Percentiles rank a stretch among this genome's conserved stretches.
These are phyloP conservation scores for Penicillium vulpinum DNA, from an alignment of 2,329 filamentous ascomycete species.

Conservation along the genomic window DNA sequence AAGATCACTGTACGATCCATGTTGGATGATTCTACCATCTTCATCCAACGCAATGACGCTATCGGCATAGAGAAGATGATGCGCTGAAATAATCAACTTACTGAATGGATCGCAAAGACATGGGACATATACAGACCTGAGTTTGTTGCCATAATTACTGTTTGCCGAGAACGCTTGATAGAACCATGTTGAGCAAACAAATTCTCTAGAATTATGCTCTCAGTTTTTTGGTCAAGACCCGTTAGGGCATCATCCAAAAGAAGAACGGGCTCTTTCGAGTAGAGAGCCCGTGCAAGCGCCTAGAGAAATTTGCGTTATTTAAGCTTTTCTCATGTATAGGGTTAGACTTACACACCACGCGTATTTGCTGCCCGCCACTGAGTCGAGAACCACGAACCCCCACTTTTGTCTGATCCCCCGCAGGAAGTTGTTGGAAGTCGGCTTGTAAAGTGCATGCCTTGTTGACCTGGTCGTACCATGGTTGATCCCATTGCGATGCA, in stretches of 20 bases:
- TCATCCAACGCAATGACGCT: slow-evolving; percentile 31
- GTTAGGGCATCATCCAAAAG: slow-evolving; percentile 50
- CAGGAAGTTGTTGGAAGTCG: slow-evolving; percentile 16
- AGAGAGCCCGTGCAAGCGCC: slow-evolving; percentile 48
- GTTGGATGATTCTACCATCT: slow-evolving; percentile 29
- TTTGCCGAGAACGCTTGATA: slow-evolving; percentile 35
- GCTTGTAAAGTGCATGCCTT: slow-evolving; percentile 11
- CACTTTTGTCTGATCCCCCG: slow-evolving; percentile 26
- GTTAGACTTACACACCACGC: slow-evolving; percentile 22
- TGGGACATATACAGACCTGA: slow-evolving; percentile 16
- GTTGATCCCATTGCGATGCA: slow-evolving; percentile 12
- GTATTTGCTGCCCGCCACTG: slow-evolving; percentile 21
- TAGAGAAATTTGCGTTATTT: slow-evolving; percentile 1
- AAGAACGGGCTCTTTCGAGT: slow-evolving; percentile 44
- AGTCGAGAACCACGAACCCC: slow-evolving; percentile 21
- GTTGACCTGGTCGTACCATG: slow-evolving; percentile 13
- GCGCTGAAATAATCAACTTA: slow-evolving; percentile 9
- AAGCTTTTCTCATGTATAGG: not conserved
- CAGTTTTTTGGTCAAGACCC: slow-evolving; percentile 46
- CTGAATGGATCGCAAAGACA: not conserved
- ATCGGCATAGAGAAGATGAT: slow-evolving; percentile 32
- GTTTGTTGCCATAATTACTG: slow-evolving; percentile 35
- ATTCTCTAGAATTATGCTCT: slow-evolving; percentile 41
- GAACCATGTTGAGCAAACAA: slow-evolving; percentile 44
- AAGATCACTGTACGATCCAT: slow-evolving; percentile 31